Conservation (phyloP, 768 basidiomycete genomes). For the Lactifluus echinatus region DNA sequence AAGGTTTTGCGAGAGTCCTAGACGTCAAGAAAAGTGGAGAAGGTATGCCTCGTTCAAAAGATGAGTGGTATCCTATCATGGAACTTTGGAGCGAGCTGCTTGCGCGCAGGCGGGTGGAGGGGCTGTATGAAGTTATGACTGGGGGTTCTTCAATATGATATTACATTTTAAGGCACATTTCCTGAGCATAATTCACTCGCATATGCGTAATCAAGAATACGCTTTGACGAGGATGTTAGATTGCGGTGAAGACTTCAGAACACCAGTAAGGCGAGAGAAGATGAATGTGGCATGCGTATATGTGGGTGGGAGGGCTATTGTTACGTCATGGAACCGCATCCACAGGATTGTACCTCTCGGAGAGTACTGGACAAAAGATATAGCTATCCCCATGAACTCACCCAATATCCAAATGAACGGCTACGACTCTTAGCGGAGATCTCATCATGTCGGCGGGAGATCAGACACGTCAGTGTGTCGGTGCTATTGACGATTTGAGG, state of each 20-base stretch:
- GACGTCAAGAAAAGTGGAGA: conserved; percentile 42
- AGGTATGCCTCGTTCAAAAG: conserved; percentile 69
- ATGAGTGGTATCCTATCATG: conserved; percentile 83
- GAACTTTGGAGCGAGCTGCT: conserved; percentile 74
- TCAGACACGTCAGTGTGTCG: neutral
- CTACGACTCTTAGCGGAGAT: neutral
- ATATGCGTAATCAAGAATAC: neutral
- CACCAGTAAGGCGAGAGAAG: neutral
- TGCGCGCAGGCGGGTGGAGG: conserved; percentile 44
- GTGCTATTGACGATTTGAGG: neutral
- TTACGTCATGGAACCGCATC: neutral
- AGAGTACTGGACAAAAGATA: no score
- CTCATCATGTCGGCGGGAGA: neutral
- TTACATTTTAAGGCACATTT: neutral
- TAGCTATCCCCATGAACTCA: no score
- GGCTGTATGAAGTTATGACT: conserved; percentile 61
- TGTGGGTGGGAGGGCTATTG: neutral
- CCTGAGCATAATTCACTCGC: neutral
- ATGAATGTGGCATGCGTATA: neutral
- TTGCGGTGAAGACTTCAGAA: neutral
- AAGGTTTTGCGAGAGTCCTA: conserved; percentile 43
- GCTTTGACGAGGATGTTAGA: neutral
- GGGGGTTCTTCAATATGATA: conserved; percentile 18
- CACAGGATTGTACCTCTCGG: neutral
- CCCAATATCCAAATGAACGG: neutral